A percentile compares a stretch with the other conserved stretches of the same genome.
These are phyloP conservation scores for Angophora floribunda DNA, from an alignment of 345 rosid species.

Conservation along the genomic window DNA sequence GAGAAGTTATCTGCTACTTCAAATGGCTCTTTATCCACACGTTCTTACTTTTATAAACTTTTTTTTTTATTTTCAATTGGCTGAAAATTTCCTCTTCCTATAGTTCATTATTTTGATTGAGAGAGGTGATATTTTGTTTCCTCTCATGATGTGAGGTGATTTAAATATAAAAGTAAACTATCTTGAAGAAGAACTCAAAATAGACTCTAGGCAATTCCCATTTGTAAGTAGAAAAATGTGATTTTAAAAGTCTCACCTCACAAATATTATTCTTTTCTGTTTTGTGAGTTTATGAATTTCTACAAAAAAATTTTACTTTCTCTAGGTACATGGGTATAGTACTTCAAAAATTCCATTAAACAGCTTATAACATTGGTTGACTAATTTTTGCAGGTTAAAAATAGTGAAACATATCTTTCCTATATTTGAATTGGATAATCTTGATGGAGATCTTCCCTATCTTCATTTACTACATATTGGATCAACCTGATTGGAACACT, in stretches of 20 bases:
- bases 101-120: not conserved
- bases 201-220: not conserved
- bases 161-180: not conserved
- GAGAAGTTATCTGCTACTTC: not conserved
- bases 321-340: not conserved
- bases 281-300: not conserved
- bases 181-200: not conserved
- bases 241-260: not conserved
- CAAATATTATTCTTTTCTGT: not conserved
- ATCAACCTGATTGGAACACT: not conserved
- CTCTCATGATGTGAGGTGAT: not conserved
- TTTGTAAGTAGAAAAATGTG: not conserved
- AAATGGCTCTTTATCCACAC: not conserved
- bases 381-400: not conserved
- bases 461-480: not conserved
- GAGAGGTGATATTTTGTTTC: not conserved
- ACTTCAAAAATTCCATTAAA: not conserved
- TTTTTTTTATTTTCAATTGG: not conserved
- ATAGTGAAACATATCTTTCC: not conserved
- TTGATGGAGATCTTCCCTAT: not conserved
- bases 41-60: not conserved
- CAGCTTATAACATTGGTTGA: not conserved
- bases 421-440: not conserved
- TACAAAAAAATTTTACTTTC: not conserved
- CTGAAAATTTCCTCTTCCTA: not conserved